These are phyloP conservation scores for Cyclotella sp. DNA, from an alignment of 108 stramenopile species.

Conservation along the genomic window DNA sequence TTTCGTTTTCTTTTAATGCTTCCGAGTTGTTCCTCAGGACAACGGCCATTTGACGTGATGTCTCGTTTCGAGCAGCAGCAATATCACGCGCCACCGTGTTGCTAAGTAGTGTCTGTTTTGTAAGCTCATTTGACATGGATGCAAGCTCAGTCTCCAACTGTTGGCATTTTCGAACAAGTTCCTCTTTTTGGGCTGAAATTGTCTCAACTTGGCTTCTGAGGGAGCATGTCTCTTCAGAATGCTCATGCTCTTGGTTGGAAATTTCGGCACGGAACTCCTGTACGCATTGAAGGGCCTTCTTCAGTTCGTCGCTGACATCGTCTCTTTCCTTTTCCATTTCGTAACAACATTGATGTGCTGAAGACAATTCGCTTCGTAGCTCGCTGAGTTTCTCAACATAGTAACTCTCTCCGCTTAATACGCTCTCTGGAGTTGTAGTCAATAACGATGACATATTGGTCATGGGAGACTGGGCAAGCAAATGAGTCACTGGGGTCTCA, in stretches of 20 bases:
- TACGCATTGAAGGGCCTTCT: constrained; percentile 21
- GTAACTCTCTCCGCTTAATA: background rate
- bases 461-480: constrained; percentile 16
- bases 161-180: constrained; percentile 2
- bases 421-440: background rate
- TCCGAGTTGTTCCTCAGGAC: constrained; percentile 34
- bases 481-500: constrained; percentile 14
- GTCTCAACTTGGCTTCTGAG: constrained; percentile 10
- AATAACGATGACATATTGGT: background rate
- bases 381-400: constrained; percentile 16
- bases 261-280: constrained; percentile 30
- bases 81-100: background rate
- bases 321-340: constrained; percentile 31
- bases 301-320: constrained; percentile 21
- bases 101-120: constrained; percentile 14
- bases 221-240: constrained; percentile 10
- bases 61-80: constrained; percentile 17
- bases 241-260: constrained; percentile 22
- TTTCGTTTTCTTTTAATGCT: constrained; percentile 39
- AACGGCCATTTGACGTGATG: constrained; percentile 31
- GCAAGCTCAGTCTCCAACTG: constrained; percentile 23
- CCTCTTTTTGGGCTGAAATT: background rate
- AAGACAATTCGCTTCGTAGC: constrained; percentile 6
- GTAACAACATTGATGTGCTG: background rate
- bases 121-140: constrained; percentile 16